phyloP scores from a whole-genome alignment of 1,284 basidiomycete genomes.

The Rhodotorula sp. region DNA sequence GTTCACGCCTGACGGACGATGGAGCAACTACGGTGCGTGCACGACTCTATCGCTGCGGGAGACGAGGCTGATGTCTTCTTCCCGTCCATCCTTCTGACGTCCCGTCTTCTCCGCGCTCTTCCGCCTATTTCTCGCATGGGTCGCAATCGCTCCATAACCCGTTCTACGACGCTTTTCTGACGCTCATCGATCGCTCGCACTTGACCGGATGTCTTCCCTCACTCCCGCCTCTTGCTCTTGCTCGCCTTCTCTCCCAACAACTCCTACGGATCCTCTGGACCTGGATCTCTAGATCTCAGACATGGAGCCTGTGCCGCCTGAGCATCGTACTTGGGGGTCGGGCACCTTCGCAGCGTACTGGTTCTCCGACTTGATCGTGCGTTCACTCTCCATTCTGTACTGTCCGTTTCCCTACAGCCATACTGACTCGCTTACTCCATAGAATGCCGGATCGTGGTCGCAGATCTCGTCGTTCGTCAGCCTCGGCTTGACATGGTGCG shows the following conservation, averaged over 20 bases:
- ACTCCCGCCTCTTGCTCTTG: too few species aligned
- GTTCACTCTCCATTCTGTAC: too few species aligned
- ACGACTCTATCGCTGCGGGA: background rate
- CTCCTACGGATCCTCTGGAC: too few species aligned
- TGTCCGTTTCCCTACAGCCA: too few species aligned
- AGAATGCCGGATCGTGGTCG: constrained; percentile 30
- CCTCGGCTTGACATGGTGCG: constrained; percentile 1
- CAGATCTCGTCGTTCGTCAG: constrained; percentile 20
- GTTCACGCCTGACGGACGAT: constrained; percentile 21
- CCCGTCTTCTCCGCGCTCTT: background rate
- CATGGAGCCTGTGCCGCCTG: constrained; percentile 12
- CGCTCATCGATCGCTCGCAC: too few species aligned
- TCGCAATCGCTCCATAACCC: too few species aligned
- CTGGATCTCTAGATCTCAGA: background rate
- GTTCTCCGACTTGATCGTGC: constrained; percentile 59
- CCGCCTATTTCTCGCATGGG: too few species aligned
- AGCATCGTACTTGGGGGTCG: constrained; percentile 50
- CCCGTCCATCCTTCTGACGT: too few species aligned
- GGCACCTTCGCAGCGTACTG: constrained; percentile 61
- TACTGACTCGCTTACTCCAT: too few species aligned
- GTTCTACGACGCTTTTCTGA: too few species aligned
- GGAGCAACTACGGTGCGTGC: constrained; percentile 21
- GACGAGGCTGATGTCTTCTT: background rate
- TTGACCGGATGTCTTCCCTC: too few species aligned
- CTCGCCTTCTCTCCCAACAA: too few species aligned